Evolutionary conservation across 345 rosid genomes (phyloP), one percentile per base, ranked within the genome.

Genomic region (Arabis alpina): DNA sequence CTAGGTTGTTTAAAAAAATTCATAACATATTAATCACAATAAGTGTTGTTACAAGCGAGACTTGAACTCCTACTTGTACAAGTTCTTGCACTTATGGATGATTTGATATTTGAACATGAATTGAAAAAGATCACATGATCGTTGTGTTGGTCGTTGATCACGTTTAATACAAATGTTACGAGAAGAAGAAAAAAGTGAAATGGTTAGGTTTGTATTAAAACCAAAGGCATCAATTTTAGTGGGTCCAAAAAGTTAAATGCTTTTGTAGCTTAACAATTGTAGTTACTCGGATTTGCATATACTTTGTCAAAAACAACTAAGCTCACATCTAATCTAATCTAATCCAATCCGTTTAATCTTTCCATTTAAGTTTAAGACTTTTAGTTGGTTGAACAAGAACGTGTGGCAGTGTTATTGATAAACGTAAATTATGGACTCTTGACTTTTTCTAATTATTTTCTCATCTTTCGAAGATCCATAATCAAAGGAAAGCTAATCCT

Each of bases 341-440:
- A n/a, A n/a, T 37, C 32, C 13, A 53, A 28, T 43, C n/a, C 24
- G 10, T 41, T 15, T 43, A 12, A 8, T 5, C 45, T 32, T 12
- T 15, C 4, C 9, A 11, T 6, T 19, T 48, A 24, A 23, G 45
- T 57, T 48, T 23, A 40, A 40, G 23, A 63, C 43, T 19, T 54
- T 63, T 55, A 72, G 64, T 40, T 47, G 56, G 64, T 34, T 72
- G 52, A 55, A 28, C 16, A 74, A 74, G 57, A 75, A 75, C 74
- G 78, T 68, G 78, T 75, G 74, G 59, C 53, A 75, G 78, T 75
- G 78, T 75, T 61, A 68, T 54, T 68, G 64, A 68, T 61, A 44
- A 60, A 66, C 73, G 73, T 25, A 66, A 74, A 44, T 44, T 36
- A 45, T 45, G 74, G 73, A 37, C 4, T 53, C 64, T 68, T 75